These are phyloP conservation scores for Coemansia sp. DNA, from an alignment of 192 early-diverging fungal genomes.

Conservation along the genomic window DNA sequence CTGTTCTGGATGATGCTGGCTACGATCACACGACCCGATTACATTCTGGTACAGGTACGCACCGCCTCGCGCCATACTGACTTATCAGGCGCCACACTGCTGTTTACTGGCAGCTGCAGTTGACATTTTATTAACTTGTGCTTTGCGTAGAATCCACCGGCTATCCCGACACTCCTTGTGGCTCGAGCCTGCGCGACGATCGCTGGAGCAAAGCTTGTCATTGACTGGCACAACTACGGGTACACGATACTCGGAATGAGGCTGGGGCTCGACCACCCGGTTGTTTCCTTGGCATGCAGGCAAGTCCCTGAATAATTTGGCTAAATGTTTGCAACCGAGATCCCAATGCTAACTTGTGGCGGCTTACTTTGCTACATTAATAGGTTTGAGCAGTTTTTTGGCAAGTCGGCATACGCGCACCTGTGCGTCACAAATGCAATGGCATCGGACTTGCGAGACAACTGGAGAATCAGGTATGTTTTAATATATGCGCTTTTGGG, in stretches of 20 bases:
- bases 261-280: slow-evolving; percentile 59
- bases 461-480: slow-evolving; percentile 68
- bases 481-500: slow-evolving; percentile 17
- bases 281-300: slow-evolving; percentile 43
- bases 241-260: slow-evolving; percentile 81
- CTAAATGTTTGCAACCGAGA: neutral
- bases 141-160: slow-evolving; percentile 80
- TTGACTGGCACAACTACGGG: slow-evolving; percentile 99
- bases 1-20: slow-evolving; percentile 67
- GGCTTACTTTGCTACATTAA: neutral
- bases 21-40: slow-evolving; percentile 61
- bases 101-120: neutral
- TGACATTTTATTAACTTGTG: neutral
- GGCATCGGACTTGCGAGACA: slow-evolving; percentile 64
- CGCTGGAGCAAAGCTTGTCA: slow-evolving; percentile 72
- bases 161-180: slow-evolving; percentile 88
- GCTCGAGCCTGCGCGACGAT: slow-evolving; percentile 69
- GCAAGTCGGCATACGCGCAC: slow-evolving; percentile 70
- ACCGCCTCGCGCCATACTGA: neutral
- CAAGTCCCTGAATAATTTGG: slow-evolving; percentile 5
- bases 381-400: slow-evolving; percentile 51
- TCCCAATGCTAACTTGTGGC: neutral
- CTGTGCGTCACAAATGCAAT: slow-evolving; percentile 87
- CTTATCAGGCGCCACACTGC: neutral
- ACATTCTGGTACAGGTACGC: slow-evolving; percentile 79